A percentile compares a stretch with the other conserved stretches of the same genome.
Evolutionary conservation across 371 early-diverging fungal genomes (phyloP).

Genomic region (Apophysomyces variabilis): DNA sequence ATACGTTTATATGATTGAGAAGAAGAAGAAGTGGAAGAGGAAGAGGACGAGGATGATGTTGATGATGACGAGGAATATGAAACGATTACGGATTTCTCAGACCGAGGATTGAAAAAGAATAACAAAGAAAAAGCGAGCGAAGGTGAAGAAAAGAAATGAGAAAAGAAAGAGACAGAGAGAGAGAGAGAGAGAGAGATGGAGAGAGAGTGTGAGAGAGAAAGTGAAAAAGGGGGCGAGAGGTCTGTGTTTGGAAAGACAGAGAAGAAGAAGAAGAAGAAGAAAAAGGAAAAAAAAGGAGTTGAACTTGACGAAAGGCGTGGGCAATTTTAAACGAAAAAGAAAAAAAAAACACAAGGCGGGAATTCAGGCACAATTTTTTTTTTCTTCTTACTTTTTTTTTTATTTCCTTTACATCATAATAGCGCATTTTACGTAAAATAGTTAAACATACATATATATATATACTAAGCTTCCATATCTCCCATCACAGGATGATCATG

Average conservation of each 20-base stretch:
- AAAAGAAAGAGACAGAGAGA: background rate
- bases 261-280: background rate
- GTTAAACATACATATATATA: too few species aligned
- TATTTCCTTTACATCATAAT: constrained; percentile 1
- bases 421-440: background rate
- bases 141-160: background rate
- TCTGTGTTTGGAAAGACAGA: background rate
- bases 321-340: background rate
- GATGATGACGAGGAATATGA: too few species aligned
- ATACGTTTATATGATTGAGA: background rate
- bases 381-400: background rate
- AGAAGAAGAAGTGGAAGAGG: background rate
- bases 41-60: background rate
- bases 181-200: background rate
- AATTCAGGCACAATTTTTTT: constrained; percentile 12
- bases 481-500: constrained; percentile 38
- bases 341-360: constrained; percentile 5
- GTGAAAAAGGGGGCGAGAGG: background rate
- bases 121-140: background rate
- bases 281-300: constrained; percentile 8
- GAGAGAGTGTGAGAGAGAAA: too few species aligned
- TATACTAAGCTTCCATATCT: constrained; percentile 29
- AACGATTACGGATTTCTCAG: too few species aligned
- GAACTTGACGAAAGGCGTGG: background rate
- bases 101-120: background rate